A percentile compares a stretch with the other conserved stretches of the same genome.
Conservation (phyloP, 345 rosid genomes). For the Gossypium australe region DNA sequence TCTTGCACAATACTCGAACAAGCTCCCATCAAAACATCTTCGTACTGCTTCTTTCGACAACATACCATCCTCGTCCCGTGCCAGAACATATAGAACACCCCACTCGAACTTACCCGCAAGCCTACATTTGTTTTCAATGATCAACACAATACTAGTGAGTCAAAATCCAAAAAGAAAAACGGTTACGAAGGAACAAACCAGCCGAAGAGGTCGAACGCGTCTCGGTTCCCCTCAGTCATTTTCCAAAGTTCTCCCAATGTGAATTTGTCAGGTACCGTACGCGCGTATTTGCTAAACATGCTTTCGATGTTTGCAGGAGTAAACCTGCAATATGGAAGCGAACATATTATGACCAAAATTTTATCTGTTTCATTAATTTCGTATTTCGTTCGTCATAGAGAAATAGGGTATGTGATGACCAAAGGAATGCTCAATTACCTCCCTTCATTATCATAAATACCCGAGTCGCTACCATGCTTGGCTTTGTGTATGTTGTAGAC, state of each 20-base stretch:
- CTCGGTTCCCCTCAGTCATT: constrained; percentile 66
- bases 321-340: constrained; percentile 31
- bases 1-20: constrained; percentile 70
- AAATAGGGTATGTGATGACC: neutral
- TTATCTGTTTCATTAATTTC: neutral
- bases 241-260: constrained; percentile 63
- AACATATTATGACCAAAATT: too few species aligned
- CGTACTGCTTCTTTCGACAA: constrained; percentile 73
- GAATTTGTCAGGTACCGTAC: constrained; percentile 54
- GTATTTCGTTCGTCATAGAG: neutral
- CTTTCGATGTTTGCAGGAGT: constrained; percentile 53
- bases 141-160: neutral
- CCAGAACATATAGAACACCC: constrained; percentile 51
- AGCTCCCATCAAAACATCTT: constrained; percentile 68
- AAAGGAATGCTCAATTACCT: constrained; percentile 28
- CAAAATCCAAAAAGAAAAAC: neutral
- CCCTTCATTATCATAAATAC: constrained; percentile 70
- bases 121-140: constrained; percentile 28
- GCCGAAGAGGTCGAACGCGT: constrained; percentile 20
- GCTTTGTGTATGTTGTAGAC: constrained; percentile 66
- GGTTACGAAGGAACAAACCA: neutral
- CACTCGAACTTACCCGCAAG: constrained; percentile 49
- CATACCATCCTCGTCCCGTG: constrained; percentile 66
- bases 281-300: constrained; percentile 74
- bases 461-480: constrained; percentile 73